These are phyloP conservation scores for Naganishia vaughanmartiniae DNA, from an alignment of 768 basidiomycete genomes.

Conservation along the genomic window DNA sequence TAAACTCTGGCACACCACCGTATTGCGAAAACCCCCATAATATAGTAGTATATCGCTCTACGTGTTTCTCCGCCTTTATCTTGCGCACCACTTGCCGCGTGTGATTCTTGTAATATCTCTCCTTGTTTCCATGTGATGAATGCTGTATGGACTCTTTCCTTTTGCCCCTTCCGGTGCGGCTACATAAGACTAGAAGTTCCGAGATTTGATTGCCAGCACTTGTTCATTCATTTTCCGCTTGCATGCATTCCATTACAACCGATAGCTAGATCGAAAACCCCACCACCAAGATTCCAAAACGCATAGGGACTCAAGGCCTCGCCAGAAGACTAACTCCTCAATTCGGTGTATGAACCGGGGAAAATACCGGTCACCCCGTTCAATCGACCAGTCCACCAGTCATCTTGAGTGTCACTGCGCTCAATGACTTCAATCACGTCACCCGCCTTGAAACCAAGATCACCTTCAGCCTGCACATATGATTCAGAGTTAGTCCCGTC, in stretches of 20 bases:
- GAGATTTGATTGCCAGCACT: neutral
- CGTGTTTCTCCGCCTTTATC: neutral
- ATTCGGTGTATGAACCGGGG: slow-evolving; percentile 57
- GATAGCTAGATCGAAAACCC: slow-evolving; percentile 1
- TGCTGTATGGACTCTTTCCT: slow-evolving; percentile 1
- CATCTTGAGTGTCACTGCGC: slow-evolving; percentile 65
- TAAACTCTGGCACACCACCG: slow-evolving; percentile 1
- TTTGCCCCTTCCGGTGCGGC: neutral
- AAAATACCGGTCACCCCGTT: slow-evolving; percentile 69
- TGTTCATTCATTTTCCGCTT: neutral
- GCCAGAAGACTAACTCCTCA: slow-evolving; percentile 13
- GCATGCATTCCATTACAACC: slow-evolving; percentile 9
- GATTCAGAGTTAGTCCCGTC: neutral
- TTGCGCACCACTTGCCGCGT: neutral
- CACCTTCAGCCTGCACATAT: slow-evolving; percentile 68
- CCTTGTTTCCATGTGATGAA: slow-evolving; percentile 16
- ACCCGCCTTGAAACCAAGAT: slow-evolving; percentile 71
- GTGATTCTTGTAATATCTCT: slow-evolving; percentile 9
- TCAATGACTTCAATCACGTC: slow-evolving; percentile 75
- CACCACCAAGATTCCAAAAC: neutral
- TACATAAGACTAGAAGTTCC: neutral
- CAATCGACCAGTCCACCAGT: slow-evolving; percentile 82
- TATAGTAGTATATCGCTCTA: slow-evolving; percentile 1
- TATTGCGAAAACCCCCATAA: neutral
- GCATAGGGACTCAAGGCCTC: neutral